Evolutionary conservation across 1,139 yeast genomes (phyloP), one percentile per base, ranked within the genome.

Genomic region (Candida glucosophila): DNA sequence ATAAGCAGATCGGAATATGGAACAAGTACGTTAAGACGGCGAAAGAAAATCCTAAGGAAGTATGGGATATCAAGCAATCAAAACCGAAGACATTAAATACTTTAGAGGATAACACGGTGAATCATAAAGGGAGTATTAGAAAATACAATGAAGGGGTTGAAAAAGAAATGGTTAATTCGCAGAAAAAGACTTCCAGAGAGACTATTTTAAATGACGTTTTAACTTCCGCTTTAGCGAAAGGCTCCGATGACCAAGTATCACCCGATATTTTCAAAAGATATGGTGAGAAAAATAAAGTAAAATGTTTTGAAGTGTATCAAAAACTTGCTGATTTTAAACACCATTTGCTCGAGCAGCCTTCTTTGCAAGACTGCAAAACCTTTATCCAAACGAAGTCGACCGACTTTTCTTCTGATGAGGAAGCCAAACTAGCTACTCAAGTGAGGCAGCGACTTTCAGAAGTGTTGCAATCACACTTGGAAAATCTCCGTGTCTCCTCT

Each of bases 1-100:
- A 72, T 43, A 61, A 62, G 17, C 95, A 85, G 53, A 73, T 83
- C 25, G 54, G 66, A 13, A 67, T 71, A 34, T 88, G 88, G 90
- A 86, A 85, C 55, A 59, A 66, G 32, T 80, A 73, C 49, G 77
- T 88, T 12, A 56, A 60, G 14, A 46, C 58, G 17, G 81, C 83
- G 33, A 62, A 59, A 36, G 62, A 58, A 28, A 62, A 72, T 43
- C 88, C 90, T 13, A 56, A 61, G 41, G 66, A 60, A 29, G 67
- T 66, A 40, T 78, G 79, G 78, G 59, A 66, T 31, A 53, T 63
- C 42, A 67, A 72, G 31, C 63, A 64, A 41, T 45, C 57, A 41
- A 54, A 70, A 52, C 65, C 66, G 27, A 38, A 44, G 30, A 47
- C 63, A 12, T 58, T 63, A 37, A 54, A 63, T 34, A 39, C 58